phyloP scores from a whole-genome alignment of 257 asterid species.

The Solanum sejunctum region DNA sequence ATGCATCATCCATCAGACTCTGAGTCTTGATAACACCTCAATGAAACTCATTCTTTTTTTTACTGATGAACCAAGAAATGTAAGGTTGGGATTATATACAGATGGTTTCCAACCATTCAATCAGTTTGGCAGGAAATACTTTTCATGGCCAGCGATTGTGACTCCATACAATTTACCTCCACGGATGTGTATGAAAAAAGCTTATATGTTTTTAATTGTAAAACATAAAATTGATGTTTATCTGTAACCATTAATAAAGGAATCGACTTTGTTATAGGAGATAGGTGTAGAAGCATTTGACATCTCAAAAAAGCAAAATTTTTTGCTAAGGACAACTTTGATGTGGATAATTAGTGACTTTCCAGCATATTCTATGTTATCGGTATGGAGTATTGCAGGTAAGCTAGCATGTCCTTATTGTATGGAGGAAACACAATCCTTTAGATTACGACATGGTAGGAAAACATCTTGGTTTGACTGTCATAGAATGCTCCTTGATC shows the following conservation, averaged over 20 bases:
- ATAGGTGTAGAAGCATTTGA: not conserved
- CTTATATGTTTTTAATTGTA: not conserved
- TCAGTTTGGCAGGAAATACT: not conserved
- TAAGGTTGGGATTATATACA: not conserved
- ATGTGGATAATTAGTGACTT: not conserved
- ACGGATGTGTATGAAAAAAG: no score
- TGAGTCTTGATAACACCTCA: not conserved
- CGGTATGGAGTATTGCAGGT: not conserved
- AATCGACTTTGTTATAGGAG: not conserved
- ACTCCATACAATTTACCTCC: not conserved
- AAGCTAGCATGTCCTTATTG: not conserved
- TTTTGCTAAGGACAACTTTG: not conserved
- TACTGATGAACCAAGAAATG: not conserved
- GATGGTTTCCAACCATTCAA: not conserved
- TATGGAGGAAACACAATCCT: not conserved
- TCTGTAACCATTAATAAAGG: no score
- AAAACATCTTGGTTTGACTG: not conserved
- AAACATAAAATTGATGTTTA: no score
- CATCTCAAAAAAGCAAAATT: no score
- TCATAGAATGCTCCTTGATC: not conserved
- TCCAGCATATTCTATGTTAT: no score
- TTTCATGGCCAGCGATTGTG: not conserved
- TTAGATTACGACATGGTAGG: not conserved
- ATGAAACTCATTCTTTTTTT: no score
- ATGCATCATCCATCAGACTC: not conserved